Percentiles rank a stretch among this genome's conserved stretches.
phyloP scores from a whole-genome alignment of 2,329 filamentous ascomycete species.

The Rhynchosporium agropyri region DNA sequence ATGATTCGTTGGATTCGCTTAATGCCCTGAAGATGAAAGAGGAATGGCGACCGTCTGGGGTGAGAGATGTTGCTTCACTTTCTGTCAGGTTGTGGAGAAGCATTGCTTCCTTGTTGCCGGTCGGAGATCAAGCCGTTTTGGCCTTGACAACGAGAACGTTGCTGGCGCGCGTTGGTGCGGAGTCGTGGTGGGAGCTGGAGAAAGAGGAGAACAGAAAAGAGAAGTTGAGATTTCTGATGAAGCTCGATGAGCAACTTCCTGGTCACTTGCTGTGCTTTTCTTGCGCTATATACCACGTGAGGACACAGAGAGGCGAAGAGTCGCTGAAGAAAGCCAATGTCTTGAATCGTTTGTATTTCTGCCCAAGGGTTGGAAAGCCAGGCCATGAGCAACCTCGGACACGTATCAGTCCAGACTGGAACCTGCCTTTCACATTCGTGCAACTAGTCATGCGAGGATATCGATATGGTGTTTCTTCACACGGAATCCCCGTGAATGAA shows the following conservation, averaged over 20 bases:
- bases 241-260: conserved; percentile 54
- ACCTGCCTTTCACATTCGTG: conserved; percentile 59
- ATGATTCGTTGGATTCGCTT: conserved; percentile 32
- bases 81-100: conserved; percentile 50
- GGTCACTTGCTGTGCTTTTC: conserved; percentile 61
- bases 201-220: conserved; percentile 48
- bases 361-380: conserved; percentile 55
- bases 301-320: conserved; percentile 56
- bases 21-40: conserved; percentile 11
- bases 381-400: conserved; percentile 51
- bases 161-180: conserved; percentile 46
- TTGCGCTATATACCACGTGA: conserved; percentile 57
- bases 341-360: conserved; percentile 58
- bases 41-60: conserved; percentile 40
- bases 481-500: conserved; percentile 51
- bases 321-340: conserved; percentile 55
- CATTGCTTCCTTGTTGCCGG: conserved; percentile 48
- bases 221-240: conserved; percentile 53
- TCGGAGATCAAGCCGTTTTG: conserved; percentile 52
- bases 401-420: conserved; percentile 56
- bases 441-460: conserved; percentile 57
- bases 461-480: conserved; percentile 47
- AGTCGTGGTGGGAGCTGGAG: conserved; percentile 46
- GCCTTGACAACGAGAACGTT: conserved; percentile 53
- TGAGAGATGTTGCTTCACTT: conserved; percentile 50